Evolutionary conservation across 331 rosid genomes (phyloP).

Genomic region (Rhamnella rubrinervis): DNA sequence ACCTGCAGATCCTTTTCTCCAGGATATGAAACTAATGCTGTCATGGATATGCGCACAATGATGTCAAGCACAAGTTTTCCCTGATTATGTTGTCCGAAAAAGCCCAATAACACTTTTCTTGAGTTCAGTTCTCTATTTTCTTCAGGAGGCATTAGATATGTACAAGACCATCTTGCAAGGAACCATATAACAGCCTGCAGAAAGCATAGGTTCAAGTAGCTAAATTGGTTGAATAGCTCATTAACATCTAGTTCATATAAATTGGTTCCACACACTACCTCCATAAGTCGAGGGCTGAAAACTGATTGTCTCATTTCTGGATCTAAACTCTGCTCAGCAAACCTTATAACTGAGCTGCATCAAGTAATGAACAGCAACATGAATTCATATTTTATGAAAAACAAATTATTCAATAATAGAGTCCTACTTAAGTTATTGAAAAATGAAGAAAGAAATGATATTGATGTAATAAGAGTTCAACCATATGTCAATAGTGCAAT

Average conservation of each 20-base stretch:
- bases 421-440: background rate
- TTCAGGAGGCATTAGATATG: constrained; percentile 80
- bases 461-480: background rate
- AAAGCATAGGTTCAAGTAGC: constrained; percentile 30
- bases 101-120: constrained; percentile 49
- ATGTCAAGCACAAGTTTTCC: constrained; percentile 86
- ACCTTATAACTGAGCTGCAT: constrained; percentile 84
- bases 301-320: constrained; percentile 69
- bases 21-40: constrained; percentile 70
- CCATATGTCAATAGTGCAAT: background rate
- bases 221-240: constrained; percentile 21
- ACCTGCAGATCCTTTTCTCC: constrained; percentile 96
- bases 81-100: constrained; percentile 82
- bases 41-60: constrained; percentile 69
- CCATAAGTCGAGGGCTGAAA: constrained; percentile 97
- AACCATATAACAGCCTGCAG: constrained; percentile 93
- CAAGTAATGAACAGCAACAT: constrained; percentile 18
- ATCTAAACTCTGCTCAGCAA: constrained; percentile 79
- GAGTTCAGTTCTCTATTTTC: constrained; percentile 43
- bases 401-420: constrained; percentile 2
- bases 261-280: constrained; percentile 42
- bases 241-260: constrained; percentile 12
- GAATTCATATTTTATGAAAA: constrained; percentile 3
- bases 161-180: constrained; percentile 93
- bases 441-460: background rate